Base-by-base conservation (phyloP, 1,284 basidiomycete genomes). In the Xanthoconium separans region DNA sequence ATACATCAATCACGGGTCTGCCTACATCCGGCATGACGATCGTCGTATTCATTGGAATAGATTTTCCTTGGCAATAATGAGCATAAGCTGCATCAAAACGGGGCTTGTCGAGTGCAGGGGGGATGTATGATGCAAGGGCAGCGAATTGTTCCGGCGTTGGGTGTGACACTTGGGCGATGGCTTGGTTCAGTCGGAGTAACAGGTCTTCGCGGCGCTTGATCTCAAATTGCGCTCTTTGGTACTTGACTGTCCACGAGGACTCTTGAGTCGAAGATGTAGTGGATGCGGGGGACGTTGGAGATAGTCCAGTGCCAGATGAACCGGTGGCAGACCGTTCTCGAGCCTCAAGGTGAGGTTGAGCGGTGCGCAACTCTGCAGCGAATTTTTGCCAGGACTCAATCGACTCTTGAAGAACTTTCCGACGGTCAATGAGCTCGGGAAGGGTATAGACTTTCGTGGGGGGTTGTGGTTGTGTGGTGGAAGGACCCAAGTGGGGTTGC, bases 141-240 rank as follows among this genome's bases (percentile, higher is more conserved):
- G 65, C 55, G 13, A 69, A 48, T 37, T 67, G 66, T 44, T 69
- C 65, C n/a, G 66, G 64, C 6, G 48, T 56, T 15, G 62, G 56
- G 34, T 64, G 41, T 16, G 58, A 58, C 34, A 65, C 47, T 18
- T 67, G 65, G 0, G 53, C 22, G 40, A 67, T 71, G 13, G 65
- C 68, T 41, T 65, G 67, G 33, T 70, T 69, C 27, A 68, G 50
- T 10, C 64, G 64, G 41, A 65, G 29, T 11, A 70, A 44, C 31
- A 71, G 44, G 31, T 70, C 65, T 49, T 70, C 65, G 31, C 69
- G 63, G 22, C 65, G 69, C 44, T 63, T 70, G 47, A 67, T 70
- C 54, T 70, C 69, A 47, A 70, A 67, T 39, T 65, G 69, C 18
- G 64, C 64, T 51, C 61, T 55, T 31, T 72, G 57, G 44, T 57